Evolutionary conservation across 225 moss, liverwort and hornwort genomes (phyloP), one percentile per base, ranked within the genome.

Genomic region (Physcomitrium patens): DNA sequence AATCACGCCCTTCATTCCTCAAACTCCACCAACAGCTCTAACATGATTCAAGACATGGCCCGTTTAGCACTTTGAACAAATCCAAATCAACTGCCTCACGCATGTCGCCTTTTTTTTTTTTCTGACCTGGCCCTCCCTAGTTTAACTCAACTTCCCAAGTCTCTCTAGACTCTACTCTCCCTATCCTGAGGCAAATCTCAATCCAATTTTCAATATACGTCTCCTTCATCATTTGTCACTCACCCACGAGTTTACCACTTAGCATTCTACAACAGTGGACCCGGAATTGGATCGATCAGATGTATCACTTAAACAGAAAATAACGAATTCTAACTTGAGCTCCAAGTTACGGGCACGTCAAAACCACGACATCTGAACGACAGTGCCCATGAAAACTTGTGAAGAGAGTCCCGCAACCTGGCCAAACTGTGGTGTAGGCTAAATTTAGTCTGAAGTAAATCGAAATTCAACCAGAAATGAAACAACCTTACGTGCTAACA

Each of bases 61-160:
- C 10, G 22, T 60, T n/a, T 23, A 27, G 56, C 18, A 27, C 53
- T 43, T 12, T 43, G 60, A 23, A 60, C 52, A 53, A 10, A 69
- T 53, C 31, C 31, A 37, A 37, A 37, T 37, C 31, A 37, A 37
- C 31, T 37, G 31, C 31, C 44, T 24, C n/a, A 9, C 67, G 26
- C 28, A 51, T 10, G 16, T 43, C 58, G 14, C 10, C 23, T 16
- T 5, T 37, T 22, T 16, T 5, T 37, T 22, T 24, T 27, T 24
- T 27, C 24, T 17, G 68, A 63, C 63, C 68, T 63, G 48, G 10
- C 63, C 63, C 18, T 15, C 72, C 81, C 81, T 65, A 82, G 65
- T 24, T 19, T 37, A 37, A 23, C 19, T 3, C 12, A 70, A 8
- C 57, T 71, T 54, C 12, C 46, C 10, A 60, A 42, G 61, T 50